Percentiles rank a stretch among this genome's conserved stretches.
Conservation (phyloP, 2,329 filamentous ascomycete species). For the Thelonectria rubi region DNA sequence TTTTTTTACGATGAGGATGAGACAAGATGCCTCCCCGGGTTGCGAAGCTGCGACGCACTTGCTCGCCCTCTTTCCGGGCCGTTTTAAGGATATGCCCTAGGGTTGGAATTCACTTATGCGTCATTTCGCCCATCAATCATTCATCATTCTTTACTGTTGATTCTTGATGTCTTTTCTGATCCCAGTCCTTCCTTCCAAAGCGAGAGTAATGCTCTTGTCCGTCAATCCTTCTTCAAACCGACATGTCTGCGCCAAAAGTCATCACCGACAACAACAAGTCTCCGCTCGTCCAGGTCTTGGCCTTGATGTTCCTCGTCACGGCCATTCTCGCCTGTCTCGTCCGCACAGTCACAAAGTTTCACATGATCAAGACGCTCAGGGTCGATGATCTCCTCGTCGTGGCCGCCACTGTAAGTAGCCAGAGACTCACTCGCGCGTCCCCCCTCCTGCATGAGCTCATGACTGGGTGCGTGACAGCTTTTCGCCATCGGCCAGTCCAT, state of each 20-base stretch:
- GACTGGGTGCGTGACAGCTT: constrained; percentile 25
- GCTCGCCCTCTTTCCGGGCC: background rate
- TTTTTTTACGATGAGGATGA: background rate
- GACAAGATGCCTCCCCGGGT: background rate
- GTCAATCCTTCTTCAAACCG: background rate
- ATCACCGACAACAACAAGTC: constrained; percentile 45
- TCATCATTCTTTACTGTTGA: background rate
- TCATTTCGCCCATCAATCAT: background rate
- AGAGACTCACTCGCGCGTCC: background rate
- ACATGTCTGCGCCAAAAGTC: constrained; percentile 39
- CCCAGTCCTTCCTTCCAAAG: no score
- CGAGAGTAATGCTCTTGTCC: background rate
- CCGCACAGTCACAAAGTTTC: constrained; percentile 40
- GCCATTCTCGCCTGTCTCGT: constrained; percentile 40
- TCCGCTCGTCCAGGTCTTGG: constrained; percentile 43
- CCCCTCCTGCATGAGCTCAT: background rate
- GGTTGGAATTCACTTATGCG: background rate
- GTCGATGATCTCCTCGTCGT: constrained; percentile 40
- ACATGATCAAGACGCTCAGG: constrained; percentile 43
- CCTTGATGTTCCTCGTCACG: constrained; percentile 44
- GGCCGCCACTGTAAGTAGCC: constrained; percentile 38
- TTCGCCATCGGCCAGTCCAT: constrained; percentile 38
- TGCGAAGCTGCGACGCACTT: background rate
- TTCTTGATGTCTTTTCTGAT: no score
- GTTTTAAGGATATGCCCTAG: background rate